Evolutionary conservation across 1,139 yeast genomes (phyloP).

Genomic region (Kurtzmaniella quercitrusa): DNA sequence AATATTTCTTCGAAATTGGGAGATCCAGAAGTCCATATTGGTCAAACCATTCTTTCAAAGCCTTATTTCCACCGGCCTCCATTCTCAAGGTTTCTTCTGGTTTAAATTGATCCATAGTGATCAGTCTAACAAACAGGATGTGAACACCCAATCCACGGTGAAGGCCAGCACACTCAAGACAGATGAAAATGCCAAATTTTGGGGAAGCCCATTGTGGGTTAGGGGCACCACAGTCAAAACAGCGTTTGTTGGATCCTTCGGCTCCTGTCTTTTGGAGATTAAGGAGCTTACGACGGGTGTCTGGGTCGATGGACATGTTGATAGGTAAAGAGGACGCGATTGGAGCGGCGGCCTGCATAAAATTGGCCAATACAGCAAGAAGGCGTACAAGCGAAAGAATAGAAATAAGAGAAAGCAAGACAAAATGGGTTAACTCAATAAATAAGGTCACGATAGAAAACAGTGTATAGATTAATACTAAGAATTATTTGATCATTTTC

Average conservation of each 20-base stretch:
- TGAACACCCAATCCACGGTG: constrained; percentile 98
- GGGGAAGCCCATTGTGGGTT: constrained; percentile 99
- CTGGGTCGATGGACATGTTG: constrained; percentile 78
- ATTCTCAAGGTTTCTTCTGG: constrained; percentile 83
- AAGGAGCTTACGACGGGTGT: constrained; percentile 76
- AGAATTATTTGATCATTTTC: no score
- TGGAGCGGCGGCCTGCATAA: neutral
- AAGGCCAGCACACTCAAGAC: constrained; percentile 95
- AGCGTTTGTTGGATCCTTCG: constrained; percentile 75
- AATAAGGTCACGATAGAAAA: neutral
- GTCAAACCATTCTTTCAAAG: constrained; percentile 63
- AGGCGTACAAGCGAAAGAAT: neutral
- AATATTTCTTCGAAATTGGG: constrained; percentile 74
- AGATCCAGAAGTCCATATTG: constrained; percentile 63
- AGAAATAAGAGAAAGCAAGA: neutral
- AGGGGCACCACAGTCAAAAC: constrained; percentile 93
- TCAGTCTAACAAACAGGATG: constrained; percentile 91
- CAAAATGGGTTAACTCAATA: neutral
- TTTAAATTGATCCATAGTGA: constrained; percentile 96
- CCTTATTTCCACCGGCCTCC: constrained; percentile 94
- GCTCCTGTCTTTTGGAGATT: constrained; percentile 76
- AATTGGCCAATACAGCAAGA: neutral
- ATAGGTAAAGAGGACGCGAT: neutral
- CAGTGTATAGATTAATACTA: no score
- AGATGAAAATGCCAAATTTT: constrained; percentile 92